Evolutionary conservation across 2,329 filamentous ascomycete species (phyloP).

Genomic region (Calonectria fujianensis): DNA sequence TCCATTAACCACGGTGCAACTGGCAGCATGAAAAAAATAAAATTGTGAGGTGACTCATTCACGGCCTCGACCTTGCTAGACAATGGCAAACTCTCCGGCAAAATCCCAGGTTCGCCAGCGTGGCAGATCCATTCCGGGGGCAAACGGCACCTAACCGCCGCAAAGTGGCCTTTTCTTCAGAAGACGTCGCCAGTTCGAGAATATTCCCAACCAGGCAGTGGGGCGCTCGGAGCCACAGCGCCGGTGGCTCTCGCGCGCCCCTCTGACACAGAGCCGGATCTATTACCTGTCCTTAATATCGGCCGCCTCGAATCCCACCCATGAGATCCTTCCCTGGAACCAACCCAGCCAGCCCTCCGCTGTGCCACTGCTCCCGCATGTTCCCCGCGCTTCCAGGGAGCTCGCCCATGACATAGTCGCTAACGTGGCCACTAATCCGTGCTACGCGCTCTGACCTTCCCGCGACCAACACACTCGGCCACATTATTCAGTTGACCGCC

Average conservation of each 20-base stretch:
- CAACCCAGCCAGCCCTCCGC: constrained; percentile 11
- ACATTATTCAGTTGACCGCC: constrained; percentile 25
- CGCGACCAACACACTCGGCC: constrained; percentile 7
- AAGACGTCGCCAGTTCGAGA: constrained; percentile 48
- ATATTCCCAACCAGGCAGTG: constrained; percentile 52
- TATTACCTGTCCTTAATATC: constrained; percentile 44
- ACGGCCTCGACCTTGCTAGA: background rate
- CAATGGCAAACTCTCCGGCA: constrained; percentile 16
- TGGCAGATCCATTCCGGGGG: constrained; percentile 24
- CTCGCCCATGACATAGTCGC: constrained; percentile 21
- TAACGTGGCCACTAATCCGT: constrained; percentile 29
- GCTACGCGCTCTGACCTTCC: constrained; percentile 20
- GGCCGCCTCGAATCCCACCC: constrained; percentile 34
- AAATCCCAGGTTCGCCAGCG: constrained; percentile 8
- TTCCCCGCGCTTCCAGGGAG: constrained; percentile 3
- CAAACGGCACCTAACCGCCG: constrained; percentile 17
- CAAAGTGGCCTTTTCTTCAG: constrained; percentile 50
- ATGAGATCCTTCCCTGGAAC: constrained; percentile 29
- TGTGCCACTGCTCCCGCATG: constrained; percentile 12
- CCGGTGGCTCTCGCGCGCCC: constrained; percentile 42
- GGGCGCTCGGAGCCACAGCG: constrained; percentile 48
- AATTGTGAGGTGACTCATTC: background rate
- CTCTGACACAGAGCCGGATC: constrained; percentile 27
- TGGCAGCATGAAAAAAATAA: background rate
- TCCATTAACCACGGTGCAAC: constrained; percentile 34